A percentile compares a stretch with the other conserved stretches of the same genome.
Conservation (phyloP, 2,329 filamentous ascomycete species). For the Diatrype stigma region DNA sequence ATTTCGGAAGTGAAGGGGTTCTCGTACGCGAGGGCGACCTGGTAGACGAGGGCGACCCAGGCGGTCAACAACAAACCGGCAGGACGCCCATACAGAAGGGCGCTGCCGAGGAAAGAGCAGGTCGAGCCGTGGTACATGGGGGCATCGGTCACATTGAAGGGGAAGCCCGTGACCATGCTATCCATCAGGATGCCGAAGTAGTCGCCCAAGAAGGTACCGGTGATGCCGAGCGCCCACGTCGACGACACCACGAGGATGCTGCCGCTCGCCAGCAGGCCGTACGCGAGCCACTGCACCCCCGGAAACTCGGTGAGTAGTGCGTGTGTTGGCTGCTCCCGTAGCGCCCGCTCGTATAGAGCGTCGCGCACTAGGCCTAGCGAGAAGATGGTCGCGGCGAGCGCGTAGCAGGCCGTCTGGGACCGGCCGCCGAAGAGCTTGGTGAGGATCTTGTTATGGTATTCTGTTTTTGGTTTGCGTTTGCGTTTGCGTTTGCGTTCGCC, state of each 20-base stretch:
- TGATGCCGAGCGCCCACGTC: slow-evolving; percentile 89
- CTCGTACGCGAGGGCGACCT: slow-evolving; percentile 78
- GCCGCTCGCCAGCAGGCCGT: slow-evolving; percentile 66
- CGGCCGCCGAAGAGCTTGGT: slow-evolving; percentile 82
- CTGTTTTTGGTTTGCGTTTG: slow-evolving; percentile 38
- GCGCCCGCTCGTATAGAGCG: slow-evolving; percentile 77
- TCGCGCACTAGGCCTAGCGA: slow-evolving; percentile 85
- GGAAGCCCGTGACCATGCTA: slow-evolving; percentile 87
- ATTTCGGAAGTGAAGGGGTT: slow-evolving; percentile 93
- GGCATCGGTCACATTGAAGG: slow-evolving; percentile 84
- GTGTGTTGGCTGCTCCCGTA: slow-evolving; percentile 71
- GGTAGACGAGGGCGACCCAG: slow-evolving; percentile 74
- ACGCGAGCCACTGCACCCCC: slow-evolving; percentile 59
- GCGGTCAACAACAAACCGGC: slow-evolving; percentile 75
- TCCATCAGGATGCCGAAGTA: slow-evolving; percentile 99
- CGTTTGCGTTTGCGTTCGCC: no score
- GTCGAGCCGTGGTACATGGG: slow-evolving; percentile 98
- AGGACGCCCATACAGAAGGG: slow-evolving; percentile 80
- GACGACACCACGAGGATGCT: slow-evolving; percentile 84
- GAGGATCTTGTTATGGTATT: slow-evolving; percentile 87
- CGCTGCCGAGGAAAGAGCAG: slow-evolving; percentile 84
- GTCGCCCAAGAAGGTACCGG: slow-evolving; percentile 93
- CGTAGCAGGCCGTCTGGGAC: slow-evolving; percentile 79
- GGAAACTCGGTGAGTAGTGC: slow-evolving; percentile 63
- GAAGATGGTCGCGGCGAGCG: slow-evolving; percentile 85